phyloP scores from a whole-genome alignment of 78 protist species.

The Protostelium mycophagum region DNA sequence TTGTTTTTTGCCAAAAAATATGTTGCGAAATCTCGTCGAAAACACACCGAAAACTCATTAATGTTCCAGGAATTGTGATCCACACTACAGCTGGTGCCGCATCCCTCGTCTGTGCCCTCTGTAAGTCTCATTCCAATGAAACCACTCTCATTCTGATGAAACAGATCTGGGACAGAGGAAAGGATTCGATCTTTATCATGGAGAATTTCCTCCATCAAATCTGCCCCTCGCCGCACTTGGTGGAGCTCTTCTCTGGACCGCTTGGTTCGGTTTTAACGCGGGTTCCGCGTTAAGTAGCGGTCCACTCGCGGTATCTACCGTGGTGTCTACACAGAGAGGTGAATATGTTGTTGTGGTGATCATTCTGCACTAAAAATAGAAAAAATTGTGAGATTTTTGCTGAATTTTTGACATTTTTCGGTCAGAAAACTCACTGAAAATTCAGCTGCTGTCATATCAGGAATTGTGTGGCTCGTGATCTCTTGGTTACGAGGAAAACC shows the following conservation, averaged over 20 bases:
- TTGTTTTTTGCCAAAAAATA: too few relatives aligned
- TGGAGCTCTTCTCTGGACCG: conserved; percentile 81
- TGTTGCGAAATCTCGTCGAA: too few relatives aligned
- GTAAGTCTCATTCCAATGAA: background rate
- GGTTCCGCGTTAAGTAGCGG: conserved; percentile 68
- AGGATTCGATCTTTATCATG: conserved; percentile 54
- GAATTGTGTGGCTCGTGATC: conserved; percentile 42
- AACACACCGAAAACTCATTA: background rate
- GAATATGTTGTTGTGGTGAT: background rate
- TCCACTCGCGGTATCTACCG: conserved; percentile 48
- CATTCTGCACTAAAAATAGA: too few relatives aligned
- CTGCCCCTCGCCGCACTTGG: conserved; percentile 74
- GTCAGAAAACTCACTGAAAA: too few relatives aligned
- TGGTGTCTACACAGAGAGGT: conserved; percentile 65
- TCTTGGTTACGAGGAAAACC: conserved; percentile 64
- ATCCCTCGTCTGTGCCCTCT: conserved; percentile 67
- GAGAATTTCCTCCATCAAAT: conserved; percentile 69
- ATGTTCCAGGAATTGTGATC: conserved; percentile 49
- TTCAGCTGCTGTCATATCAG: conserved; percentile 23
- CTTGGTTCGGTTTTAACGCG: conserved; percentile 91
- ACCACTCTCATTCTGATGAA: background rate
- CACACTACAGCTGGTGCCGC: conserved; percentile 83
- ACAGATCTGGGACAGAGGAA: conserved; percentile 45
- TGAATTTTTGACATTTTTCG: too few relatives aligned
- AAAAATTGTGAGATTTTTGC: too few relatives aligned